These are phyloP conservation scores for Umbellularia californica DNA, from an alignment of 164 flowering plant genomes.

Conservation along the genomic window DNA sequence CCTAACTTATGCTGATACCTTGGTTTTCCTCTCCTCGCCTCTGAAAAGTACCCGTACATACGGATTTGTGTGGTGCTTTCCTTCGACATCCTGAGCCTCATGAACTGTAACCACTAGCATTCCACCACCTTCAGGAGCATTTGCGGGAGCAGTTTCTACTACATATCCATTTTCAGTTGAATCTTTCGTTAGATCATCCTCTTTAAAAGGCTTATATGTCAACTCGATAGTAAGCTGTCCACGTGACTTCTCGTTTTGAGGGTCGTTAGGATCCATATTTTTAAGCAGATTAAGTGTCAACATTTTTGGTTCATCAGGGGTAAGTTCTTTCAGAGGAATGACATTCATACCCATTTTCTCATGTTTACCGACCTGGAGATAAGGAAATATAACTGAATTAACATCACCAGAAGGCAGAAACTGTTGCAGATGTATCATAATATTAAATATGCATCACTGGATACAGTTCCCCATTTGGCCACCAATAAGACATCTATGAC, in stretches of 20 bases:
- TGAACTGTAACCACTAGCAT: constrained; percentile 64
- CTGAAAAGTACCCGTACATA: constrained; percentile 56
- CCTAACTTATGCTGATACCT: constrained; percentile 37
- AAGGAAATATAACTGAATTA: background rate
- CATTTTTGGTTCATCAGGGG: constrained; percentile 56
- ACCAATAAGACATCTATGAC: background rate
- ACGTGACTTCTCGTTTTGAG: constrained; percentile 66
- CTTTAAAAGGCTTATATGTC: constrained; percentile 68
- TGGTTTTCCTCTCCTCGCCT: constrained; percentile 78
- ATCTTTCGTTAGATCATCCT: constrained; percentile 40
- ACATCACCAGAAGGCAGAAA: background rate
- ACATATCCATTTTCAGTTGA: constrained; percentile 32
- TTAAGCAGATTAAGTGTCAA: constrained; percentile 62
- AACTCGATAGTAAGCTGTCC: constrained; percentile 67
- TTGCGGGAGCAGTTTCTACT: constrained; percentile 70
- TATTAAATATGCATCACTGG: background rate
- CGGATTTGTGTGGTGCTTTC: constrained; percentile 90
- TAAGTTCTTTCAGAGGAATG: constrained; percentile 62
- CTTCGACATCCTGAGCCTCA: constrained; percentile 83
- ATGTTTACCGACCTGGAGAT: constrained; percentile 64
- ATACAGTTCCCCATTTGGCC: background rate
- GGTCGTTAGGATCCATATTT: constrained; percentile 67
- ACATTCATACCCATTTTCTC: constrained; percentile 87
- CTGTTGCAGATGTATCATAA: too few relatives aligned
- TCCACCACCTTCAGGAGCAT: constrained; percentile 80